Conservation (phyloP, 2,329 filamentous ascomycete species). For the Colletotrichum aenigma region DNA sequence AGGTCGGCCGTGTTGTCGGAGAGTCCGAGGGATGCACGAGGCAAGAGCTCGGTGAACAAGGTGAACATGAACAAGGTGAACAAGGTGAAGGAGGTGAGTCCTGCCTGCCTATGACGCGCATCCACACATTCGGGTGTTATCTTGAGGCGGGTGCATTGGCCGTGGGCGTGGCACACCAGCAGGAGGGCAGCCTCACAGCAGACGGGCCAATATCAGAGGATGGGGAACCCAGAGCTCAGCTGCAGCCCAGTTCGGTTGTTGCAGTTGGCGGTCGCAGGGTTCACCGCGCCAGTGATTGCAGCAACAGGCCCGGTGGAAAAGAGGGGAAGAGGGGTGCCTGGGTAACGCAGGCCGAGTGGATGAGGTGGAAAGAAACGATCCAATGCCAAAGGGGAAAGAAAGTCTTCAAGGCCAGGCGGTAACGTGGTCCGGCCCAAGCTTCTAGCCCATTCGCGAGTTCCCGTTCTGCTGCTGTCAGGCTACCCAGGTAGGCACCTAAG, state of each 20-base stretch:
- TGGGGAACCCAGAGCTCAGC: neutral
- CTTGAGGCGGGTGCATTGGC: neutral
- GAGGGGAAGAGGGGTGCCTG: slow-evolving; percentile 8
- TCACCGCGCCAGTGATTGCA: slow-evolving; percentile 11
- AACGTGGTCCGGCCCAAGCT: neutral
- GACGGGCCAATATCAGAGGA: neutral
- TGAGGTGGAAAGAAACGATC: neutral
- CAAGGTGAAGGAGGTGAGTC: neutral
- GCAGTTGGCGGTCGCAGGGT: slow-evolving; percentile 10
- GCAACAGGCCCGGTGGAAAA: slow-evolving; percentile 4
- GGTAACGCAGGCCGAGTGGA: neutral
- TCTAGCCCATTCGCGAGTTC: neutral
- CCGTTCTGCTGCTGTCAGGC: neutral
- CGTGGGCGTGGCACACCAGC: neutral
- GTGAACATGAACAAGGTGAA: neutral
- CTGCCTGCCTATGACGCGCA: slow-evolving; percentile 4
- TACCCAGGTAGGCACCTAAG: neutral
- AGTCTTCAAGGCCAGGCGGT: neutral
- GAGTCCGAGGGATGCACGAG: neutral
- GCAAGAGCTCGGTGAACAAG: neutral
- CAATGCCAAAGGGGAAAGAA: neutral
- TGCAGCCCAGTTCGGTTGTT: neutral
- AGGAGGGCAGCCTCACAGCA: neutral
- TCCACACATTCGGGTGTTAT: neutral
- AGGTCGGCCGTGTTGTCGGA: neutral